Base-by-base conservation (phyloP, 108 stramenopile genomes). In the Bacterosira constricta region DNA sequence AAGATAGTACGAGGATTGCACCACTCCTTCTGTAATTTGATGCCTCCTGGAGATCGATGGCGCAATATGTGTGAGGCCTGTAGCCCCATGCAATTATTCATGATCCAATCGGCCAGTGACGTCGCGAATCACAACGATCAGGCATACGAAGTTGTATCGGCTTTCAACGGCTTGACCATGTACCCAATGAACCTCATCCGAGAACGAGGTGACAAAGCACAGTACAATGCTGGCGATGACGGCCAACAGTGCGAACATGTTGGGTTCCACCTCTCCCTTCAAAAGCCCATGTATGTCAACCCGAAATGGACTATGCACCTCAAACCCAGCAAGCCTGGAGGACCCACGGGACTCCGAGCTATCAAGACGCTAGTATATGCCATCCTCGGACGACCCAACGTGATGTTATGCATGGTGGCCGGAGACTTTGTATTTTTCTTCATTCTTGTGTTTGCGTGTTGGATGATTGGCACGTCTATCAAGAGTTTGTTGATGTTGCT, bases 231-330 rank as follows among this genome's bases (percentile, higher is more conserved):
- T 10, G 83, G 83, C 2, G 75, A 77, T 47, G 83, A 84, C 31
- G 75, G 75, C 20, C 83, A 84, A 67, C 21, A 73, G 37, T 84
- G 83, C 52, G 83, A 84, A 66, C 83, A 84, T 65, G 80, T 84
- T 37, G 79, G 83, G 0, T 84, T 84, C 69, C 75, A 84, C 52
- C 45, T 77, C 31, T 65, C 75, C 2, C 58, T 84, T 2, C 35
- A 25, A 26, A 67, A 67, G n/a, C 18, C 58, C 7, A 84, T 84
- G 83, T 84, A 76, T 58, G 79, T 84, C 44, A 76, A 75, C 18
- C 83, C 83, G 30, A 84, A 84, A 66, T 84, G 83, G 83, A 79
- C 51, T 23, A 77, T 81, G 79, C 57, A 84, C 36, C 46, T 84
- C 15, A 77, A 79, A 52, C 79, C 83, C 6, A 51, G 39, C 29